These are phyloP conservation scores for Blastocystis sp. DNA, from an alignment of 352 stramenopile species.

Conservation along the genomic window DNA sequence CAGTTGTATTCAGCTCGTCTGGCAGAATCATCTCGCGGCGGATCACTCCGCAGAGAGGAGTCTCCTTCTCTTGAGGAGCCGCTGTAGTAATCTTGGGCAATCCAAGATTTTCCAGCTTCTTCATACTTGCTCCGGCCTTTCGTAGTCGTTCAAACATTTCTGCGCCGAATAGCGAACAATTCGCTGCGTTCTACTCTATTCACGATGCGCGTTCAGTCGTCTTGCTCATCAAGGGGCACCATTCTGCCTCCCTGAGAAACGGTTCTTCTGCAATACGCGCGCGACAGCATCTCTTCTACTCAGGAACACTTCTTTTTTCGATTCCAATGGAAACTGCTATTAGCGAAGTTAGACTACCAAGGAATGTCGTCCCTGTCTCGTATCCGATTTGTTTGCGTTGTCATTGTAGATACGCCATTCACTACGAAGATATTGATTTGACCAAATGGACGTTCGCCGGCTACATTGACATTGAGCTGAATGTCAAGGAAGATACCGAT, in stretches of 20 bases:
- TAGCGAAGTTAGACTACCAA: slow-evolving; percentile 25
- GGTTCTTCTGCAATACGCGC: background rate
- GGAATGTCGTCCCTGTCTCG: slow-evolving; percentile 31
- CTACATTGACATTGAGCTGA: slow-evolving; percentile 64
- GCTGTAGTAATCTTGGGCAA: background rate
- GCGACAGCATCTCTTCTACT: too few relatives aligned
- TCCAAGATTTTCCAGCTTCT: slow-evolving; percentile 51
- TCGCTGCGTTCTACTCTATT: background rate
- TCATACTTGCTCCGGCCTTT: slow-evolving; percentile 22
- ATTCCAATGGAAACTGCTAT: slow-evolving; percentile 46
- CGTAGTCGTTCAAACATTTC: slow-evolving; percentile 50
- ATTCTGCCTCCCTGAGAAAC: background rate
- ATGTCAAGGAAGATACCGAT: slow-evolving; percentile 65
- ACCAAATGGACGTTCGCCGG: slow-evolving; percentile 71
- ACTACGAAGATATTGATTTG: slow-evolving; percentile 71
- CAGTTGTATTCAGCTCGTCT: slow-evolving; percentile 48
- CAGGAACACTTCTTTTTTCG: background rate
- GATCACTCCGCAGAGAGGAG: slow-evolving; percentile 44
- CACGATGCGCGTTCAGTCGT: background rate
- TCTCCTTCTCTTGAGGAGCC: slow-evolving; percentile 34
- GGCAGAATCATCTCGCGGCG: slow-evolving; percentile 21
- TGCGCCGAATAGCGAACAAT: background rate
- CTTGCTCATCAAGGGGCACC: background rate
- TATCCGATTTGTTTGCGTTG: background rate
- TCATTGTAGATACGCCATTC: slow-evolving; percentile 64